Base-by-base conservation (phyloP, 495 filamentous ascomycete species). In the Penicillium roqueforti region DNA sequence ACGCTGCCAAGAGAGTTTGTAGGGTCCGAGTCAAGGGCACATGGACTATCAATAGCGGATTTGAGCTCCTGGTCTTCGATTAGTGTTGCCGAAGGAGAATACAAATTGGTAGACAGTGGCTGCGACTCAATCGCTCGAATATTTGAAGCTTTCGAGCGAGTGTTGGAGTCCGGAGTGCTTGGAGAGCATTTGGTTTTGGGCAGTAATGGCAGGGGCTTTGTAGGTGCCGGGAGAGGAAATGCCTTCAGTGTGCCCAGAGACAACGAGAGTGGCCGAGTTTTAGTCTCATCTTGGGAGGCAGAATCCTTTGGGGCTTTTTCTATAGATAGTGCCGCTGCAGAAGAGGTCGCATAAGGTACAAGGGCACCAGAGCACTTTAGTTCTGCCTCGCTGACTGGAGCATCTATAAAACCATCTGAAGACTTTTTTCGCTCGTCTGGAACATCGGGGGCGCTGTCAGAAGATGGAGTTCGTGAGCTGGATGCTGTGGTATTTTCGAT, bases 161-260 rank as follows among this genome's bases (percentile, higher is more conserved):
- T 8, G 9, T 51, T 54, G 20, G 47, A 42, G 25, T 54, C 54
- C n/a, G 40, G 60, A 37, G 45, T 26, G 16, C 36, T 51, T 7
- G 37, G 28, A 10, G 44, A 32, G 18, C 54, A 32, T 4, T 32
- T 48, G 14, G 51, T 29, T 31, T 66, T 56, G 0, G 72, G 72
- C 9, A 73, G 55, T 6, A 62, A 66, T 49, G 72, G 72, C 6
- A 76, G 37, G 10, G 72, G 69, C 22, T 53, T 63, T 18, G 62
- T 71, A 8, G 72, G 72, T 40, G 71, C 71, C 7, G 72, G 72
- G 4, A 74, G 62, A 49, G 72, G 72, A 31, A 75, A 76, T 16
- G 69, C 67, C 29, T 71, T 54, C 16, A 76, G 62, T 0, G 70
- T 59, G 20, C 63, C 62, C 56, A 69, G 55, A 0, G 68, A 61